Evolutionary conservation across 768 basidiomycete genomes (phyloP).

Genomic region (Termitomyces sp.): DNA sequence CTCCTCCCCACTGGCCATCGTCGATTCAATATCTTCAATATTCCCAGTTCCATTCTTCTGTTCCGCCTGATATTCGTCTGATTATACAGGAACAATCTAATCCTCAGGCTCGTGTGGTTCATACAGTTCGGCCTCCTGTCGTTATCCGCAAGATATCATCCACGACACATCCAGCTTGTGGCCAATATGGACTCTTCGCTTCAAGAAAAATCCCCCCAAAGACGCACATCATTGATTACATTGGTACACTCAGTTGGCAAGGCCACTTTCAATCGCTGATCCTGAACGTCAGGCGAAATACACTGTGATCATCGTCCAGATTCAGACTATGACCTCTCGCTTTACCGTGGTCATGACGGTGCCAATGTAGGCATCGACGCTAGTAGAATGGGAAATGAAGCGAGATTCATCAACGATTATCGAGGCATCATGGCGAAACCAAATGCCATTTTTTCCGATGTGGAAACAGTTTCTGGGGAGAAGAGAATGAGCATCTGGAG

Average conservation of each 20-base stretch:
- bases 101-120: neutral
- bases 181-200: constrained; percentile 83
- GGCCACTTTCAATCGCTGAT: constrained; percentile 8
- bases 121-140: constrained; percentile 33
- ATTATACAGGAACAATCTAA: constrained; percentile 32
- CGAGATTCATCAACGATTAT: constrained; percentile 89
- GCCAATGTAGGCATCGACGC: constrained; percentile 80
- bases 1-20: constrained; percentile 37
- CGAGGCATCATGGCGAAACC: constrained; percentile 69
- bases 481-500: constrained; percentile 80
- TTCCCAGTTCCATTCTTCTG: constrained; percentile 56
- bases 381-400: constrained; percentile 74
- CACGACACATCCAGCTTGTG: constrained; percentile 68
- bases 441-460: constrained; percentile 70
- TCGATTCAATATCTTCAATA: constrained; percentile 53
- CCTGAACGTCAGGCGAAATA: constrained; percentile 56
- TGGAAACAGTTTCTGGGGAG: constrained; percentile 52
- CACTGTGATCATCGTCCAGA: constrained; percentile 72
- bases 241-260: constrained; percentile 33
- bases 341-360: constrained; percentile 59
- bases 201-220: constrained; percentile 63
- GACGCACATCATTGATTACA: constrained; percentile 74
- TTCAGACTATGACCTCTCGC: constrained; percentile 87
- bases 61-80: constrained; percentile 40
- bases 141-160: constrained; percentile 57